Evolutionary conservation across 169 alveolate species (phyloP), one percentile per base, ranked within the genome.

Genomic region (Plasmodium vivax): DNA sequence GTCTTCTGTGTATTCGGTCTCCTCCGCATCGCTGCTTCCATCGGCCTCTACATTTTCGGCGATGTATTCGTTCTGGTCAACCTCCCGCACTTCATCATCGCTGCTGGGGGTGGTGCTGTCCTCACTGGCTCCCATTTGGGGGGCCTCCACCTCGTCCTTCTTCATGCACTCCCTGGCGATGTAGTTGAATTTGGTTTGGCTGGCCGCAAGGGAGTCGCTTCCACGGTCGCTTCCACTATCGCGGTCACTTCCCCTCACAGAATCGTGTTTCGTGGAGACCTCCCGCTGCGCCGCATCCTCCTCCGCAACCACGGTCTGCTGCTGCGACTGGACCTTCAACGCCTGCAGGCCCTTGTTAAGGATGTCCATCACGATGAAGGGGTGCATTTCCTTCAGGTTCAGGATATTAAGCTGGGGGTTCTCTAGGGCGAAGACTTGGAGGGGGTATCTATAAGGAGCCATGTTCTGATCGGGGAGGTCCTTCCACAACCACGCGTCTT

Each of bases 391-490:
- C 9, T 68, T 77, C 27, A 90, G 7, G 14, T 90, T 90, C 1
- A 90, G 41, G 27, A 90, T 30, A 43, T 90, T 90, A 27, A 80
- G 62, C 27, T 68, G 83, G 1, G 94, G 92, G 43, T 90, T 90
- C 45, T 90, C 94, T 81, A 81, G 68, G 34, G 75, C 83, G 54
- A 90, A 90, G 9, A 82, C 84, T 9, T 90, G 36, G 34, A 90
- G 12, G 0, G 94, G 84, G 8, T 90, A 90, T 81, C 94, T 38
- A 41, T 90, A 90, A 0, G 71, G 80, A 0, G 84, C 4, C 90
- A 82, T 90, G 45, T 90, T 32, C 8, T 58, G 72, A 12, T 72
- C 94, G 9, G 94, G 94, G 12, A 90, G 45, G 45, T 90, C 94
- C 16, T 82, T 90, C 94, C 94, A 90, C 14, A 90, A 54, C 16